These are phyloP conservation scores for Lecanosticta acicola DNA, from an alignment of 2,329 filamentous ascomycete genomes.

Conservation along the genomic window DNA sequence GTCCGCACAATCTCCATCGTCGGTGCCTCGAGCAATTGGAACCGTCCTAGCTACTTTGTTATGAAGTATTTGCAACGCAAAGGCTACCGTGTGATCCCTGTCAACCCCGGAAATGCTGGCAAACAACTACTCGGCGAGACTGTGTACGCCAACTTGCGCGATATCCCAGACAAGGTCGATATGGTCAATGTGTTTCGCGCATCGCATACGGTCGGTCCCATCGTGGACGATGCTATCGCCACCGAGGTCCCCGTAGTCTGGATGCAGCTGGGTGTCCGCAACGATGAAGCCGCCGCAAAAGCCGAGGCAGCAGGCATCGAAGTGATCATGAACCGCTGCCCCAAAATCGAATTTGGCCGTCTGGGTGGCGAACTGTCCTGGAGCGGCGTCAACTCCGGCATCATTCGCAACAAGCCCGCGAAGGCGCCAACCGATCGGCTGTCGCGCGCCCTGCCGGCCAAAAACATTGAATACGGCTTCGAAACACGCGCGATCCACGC, in stretches of 20 bases:
- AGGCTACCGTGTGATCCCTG: conserved; percentile 17
- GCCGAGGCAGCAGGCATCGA: conserved; percentile 14
- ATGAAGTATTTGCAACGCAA: conserved; percentile 17
- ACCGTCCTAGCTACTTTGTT: conserved; percentile 17
- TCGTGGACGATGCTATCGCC: conserved; percentile 16
- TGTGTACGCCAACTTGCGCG: conserved; percentile 15
- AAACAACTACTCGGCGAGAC: conserved; percentile 13
- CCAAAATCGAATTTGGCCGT: conserved; percentile 16
- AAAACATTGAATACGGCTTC: conserved; percentile 15
- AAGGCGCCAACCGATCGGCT: conserved; percentile 11
- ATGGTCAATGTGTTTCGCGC: conserved; percentile 16
- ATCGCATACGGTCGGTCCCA: conserved; percentile 14
- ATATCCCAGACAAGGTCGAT: conserved; percentile 14
- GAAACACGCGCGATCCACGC: conserved; percentile 14
- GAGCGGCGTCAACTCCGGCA: conserved; percentile 15
- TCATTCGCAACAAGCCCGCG: conserved; percentile 16
- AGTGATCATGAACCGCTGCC: conserved; percentile 17
- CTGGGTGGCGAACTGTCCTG: conserved; percentile 16
- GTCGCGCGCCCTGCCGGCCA: conserved; percentile 2
- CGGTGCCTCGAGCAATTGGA: conserved; percentile 16
- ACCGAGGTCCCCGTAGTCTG: conserved; percentile 11
- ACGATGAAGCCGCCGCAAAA: conserved; percentile 15
- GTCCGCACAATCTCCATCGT: conserved; percentile 14
- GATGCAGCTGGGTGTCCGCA: conserved; percentile 17
- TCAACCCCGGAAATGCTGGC: conserved; percentile 14